These are phyloP conservation scores for Peribolospora kevripleyi DNA, from an alignment of 768 basidiomycete genomes.

Conservation along the genomic window DNA sequence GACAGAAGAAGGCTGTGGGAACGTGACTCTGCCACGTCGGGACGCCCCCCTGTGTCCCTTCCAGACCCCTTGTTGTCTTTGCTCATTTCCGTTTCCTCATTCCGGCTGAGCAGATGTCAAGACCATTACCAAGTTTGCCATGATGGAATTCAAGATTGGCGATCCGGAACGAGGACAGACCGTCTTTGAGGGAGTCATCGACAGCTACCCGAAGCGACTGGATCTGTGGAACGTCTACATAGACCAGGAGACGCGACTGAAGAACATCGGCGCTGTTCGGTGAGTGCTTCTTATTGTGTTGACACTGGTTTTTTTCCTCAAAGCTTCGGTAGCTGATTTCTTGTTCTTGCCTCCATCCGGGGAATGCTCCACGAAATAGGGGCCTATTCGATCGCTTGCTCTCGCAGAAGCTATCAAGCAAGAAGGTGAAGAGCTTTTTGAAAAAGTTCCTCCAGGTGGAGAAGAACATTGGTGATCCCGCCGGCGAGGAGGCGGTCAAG, in stretches of 20 bases:
- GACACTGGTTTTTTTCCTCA: not conserved
- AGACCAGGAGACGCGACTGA: constrained; percentile 72
- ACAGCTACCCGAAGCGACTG: constrained; percentile 82
- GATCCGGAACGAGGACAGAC: constrained; percentile 89
- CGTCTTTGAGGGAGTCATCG: constrained; percentile 84
- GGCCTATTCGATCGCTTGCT: constrained; percentile 70
- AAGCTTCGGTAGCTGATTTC: too few relatives aligned
- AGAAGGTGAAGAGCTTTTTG: constrained; percentile 41
- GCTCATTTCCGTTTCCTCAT: not conserved
- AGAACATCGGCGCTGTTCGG: constrained; percentile 57
- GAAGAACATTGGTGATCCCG: constrained; percentile 60
- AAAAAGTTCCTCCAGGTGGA: constrained; percentile 93
- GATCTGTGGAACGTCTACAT: constrained; percentile 92
- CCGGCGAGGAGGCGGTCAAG: constrained; percentile 57
- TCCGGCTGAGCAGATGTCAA: constrained; percentile 48
- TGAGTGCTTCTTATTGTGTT: constrained; percentile 13
- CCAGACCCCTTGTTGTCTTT: not conserved
- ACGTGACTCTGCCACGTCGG: too few relatives aligned
- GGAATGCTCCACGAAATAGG: constrained; percentile 21
- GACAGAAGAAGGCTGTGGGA: too few relatives aligned
- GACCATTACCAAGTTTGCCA: constrained; percentile 82
- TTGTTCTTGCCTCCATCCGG: too few relatives aligned
- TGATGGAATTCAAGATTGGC: constrained; percentile 79
- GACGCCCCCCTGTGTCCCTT: not conserved
- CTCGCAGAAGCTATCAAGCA: constrained; percentile 66